Conservation (phyloP, 1,284 basidiomycete genomes). For the Anthracocystis setariae region DNA sequence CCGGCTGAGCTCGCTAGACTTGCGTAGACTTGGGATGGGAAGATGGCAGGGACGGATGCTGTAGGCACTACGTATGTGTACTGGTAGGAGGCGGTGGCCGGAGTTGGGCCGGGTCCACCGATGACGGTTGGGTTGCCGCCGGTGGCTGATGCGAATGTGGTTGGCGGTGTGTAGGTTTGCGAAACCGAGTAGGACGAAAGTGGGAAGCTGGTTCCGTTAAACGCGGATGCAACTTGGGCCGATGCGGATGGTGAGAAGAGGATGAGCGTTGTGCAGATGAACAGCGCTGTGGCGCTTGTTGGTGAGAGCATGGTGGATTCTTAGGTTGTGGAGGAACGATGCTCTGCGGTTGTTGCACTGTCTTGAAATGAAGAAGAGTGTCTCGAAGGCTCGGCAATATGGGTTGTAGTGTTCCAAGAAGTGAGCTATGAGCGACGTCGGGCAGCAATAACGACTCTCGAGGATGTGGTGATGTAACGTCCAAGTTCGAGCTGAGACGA, state of each 20-base stretch:
- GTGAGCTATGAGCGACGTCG: too few relatives aligned
- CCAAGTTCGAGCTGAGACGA: too few relatives aligned
- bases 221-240: slow-evolving; percentile 30
- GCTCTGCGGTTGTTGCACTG: neutral
- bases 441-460: too few relatives aligned
- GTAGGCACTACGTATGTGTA: slow-evolving; percentile 49
- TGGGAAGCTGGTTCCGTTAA: slow-evolving; percentile 44
- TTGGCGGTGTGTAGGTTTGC: slow-evolving; percentile 49
- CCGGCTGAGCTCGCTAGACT: slow-evolving; percentile 15
- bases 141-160: slow-evolving; percentile 41
- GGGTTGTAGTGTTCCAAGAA: too few relatives aligned
- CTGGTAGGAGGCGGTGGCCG: slow-evolving; percentile 33
- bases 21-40: slow-evolving; percentile 25
- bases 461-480: too few relatives aligned
- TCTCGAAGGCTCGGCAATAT: too few relatives aligned
- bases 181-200: slow-evolving; percentile 31
- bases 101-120: slow-evolving; percentile 50
- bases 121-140: slow-evolving; percentile 45
- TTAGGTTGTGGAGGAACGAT: neutral
- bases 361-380: neutral
- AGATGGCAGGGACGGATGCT: slow-evolving; percentile 29
- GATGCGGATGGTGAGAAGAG: slow-evolving; percentile 10
- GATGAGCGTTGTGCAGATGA: slow-evolving; percentile 16
- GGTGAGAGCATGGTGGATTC: slow-evolving; percentile 6
- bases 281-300: slow-evolving; percentile 17